Conservation (phyloP, 164 flowering plant species). For the Malania oleifera region DNA sequence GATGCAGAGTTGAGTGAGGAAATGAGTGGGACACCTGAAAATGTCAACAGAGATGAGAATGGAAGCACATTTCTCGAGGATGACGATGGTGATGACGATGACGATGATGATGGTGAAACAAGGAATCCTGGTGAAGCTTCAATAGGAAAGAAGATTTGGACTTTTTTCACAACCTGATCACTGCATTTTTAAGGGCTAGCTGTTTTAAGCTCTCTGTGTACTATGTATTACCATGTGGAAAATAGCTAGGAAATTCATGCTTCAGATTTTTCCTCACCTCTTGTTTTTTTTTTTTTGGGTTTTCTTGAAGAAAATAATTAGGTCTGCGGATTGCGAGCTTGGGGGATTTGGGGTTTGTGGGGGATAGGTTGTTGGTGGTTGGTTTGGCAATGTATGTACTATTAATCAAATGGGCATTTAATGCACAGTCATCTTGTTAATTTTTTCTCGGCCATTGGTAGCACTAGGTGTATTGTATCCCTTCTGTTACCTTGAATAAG, state of each 20-base stretch:
- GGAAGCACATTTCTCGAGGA: constrained; percentile 29
- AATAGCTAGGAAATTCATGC: constrained; percentile 1
- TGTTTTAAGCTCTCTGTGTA: constrained; percentile 2
- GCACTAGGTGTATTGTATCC: no score
- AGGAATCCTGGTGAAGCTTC: constrained; percentile 58
- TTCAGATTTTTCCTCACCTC: no score
- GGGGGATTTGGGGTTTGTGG: no score
- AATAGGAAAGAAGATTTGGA: constrained; percentile 72
- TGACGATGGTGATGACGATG: constrained; percentile 26
- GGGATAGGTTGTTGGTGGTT: no score
- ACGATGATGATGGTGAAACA: constrained; percentile 28
- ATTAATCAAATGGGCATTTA: no score
- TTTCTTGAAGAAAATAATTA: not conserved
- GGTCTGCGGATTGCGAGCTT: no score
- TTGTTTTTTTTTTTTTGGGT: not conserved
- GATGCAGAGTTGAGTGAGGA: constrained; percentile 33
- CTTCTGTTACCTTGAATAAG: no score
- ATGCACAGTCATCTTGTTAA: no score
- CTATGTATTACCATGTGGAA: constrained; percentile 10
- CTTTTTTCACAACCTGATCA: constrained; percentile 66
- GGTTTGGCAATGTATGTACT: no score
- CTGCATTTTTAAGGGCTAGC: not conserved
- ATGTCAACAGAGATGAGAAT: constrained; percentile 32
- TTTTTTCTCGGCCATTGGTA: no score
- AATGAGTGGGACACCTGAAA: constrained; percentile 33